Evolutionary conservation across 1,284 basidiomycete species (phyloP).

Genomic region (Leccinum subrobustum): DNA sequence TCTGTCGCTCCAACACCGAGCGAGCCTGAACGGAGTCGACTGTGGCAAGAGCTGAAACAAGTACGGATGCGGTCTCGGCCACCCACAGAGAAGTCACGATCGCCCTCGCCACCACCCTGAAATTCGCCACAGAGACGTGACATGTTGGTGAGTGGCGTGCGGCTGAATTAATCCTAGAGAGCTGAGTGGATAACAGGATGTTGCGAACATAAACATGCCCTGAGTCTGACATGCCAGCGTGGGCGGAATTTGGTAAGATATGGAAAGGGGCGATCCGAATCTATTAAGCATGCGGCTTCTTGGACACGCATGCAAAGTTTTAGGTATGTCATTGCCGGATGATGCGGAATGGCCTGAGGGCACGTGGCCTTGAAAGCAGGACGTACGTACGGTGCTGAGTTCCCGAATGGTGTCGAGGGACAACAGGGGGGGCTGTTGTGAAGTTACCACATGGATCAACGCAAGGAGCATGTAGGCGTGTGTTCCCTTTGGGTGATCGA

Average conservation of each 20-base stretch:
- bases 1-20: constrained; percentile 24
- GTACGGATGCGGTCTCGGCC: constrained; percentile 48
- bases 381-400: neutral
- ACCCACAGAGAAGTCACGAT: constrained; percentile 41
- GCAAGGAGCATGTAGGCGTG: constrained; percentile 26
- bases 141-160: constrained; percentile 12
- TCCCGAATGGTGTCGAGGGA: constrained; percentile 5
- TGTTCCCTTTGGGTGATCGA: constrained; percentile 19
- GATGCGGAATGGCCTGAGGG: constrained; percentile 1
- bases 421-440: constrained; percentile 4
- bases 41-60: constrained; percentile 61
- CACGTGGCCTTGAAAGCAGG: constrained; percentile 14
- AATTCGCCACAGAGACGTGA: constrained; percentile 23
- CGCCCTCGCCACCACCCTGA: constrained; percentile 40
- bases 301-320: constrained; percentile 14
- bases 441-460: constrained; percentile 25
- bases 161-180: constrained; percentile 28
- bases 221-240: constrained; percentile 1
- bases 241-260: constrained; percentile 16
- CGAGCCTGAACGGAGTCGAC: constrained; percentile 42
- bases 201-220: constrained; percentile 3
- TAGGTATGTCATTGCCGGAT: constrained; percentile 1
- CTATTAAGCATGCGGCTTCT: constrained; percentile 18
- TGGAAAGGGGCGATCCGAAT: constrained; percentile 15
- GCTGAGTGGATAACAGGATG: constrained; percentile 29